Conservation (phyloP, 1,284 basidiomycete species). For the Apiotrichum mycotoxinovorans region DNA sequence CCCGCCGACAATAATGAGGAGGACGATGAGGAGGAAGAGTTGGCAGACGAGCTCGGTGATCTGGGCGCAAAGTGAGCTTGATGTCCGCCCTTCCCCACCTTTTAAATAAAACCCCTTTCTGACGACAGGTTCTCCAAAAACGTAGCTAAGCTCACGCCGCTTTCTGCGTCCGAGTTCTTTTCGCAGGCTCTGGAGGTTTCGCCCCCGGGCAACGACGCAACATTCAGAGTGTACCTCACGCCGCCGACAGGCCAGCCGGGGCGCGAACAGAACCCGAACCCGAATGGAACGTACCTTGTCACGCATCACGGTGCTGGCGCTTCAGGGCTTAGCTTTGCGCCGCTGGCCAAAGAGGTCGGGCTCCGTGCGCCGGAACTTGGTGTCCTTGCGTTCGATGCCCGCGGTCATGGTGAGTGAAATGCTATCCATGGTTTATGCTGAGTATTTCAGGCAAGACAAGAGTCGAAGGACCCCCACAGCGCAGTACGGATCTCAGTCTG, state of each 20-base stretch:
- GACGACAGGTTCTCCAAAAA: constrained; percentile 56
- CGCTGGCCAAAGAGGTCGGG: constrained; percentile 72
- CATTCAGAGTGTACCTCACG: constrained; percentile 74
- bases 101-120: neutral
- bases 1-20: constrained; percentile 7
- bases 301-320: constrained; percentile 95
- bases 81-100: neutral
- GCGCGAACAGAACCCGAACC: constrained; percentile 23
- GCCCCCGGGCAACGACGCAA: constrained; percentile 60
- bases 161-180: constrained; percentile 73
- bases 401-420: constrained; percentile 72
- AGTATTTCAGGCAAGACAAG: constrained; percentile 58
- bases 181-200: constrained; percentile 68
- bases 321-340: constrained; percentile 82
- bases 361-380: constrained; percentile 71
- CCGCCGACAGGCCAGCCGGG: constrained; percentile 23
- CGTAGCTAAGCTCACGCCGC: constrained; percentile 57
- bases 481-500: constrained; percentile 67
- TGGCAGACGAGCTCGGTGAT: constrained; percentile 60
- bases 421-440: neutral
- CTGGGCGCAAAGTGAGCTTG: constrained; percentile 53
- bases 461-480: constrained; percentile 39
- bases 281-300: constrained; percentile 67
- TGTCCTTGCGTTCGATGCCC: constrained; percentile 75
- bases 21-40: constrained; percentile 58